Evolutionary conservation across 805 yeast species (phyloP).

Genomic region (Schizosaccharomyces octosporus): DNA sequence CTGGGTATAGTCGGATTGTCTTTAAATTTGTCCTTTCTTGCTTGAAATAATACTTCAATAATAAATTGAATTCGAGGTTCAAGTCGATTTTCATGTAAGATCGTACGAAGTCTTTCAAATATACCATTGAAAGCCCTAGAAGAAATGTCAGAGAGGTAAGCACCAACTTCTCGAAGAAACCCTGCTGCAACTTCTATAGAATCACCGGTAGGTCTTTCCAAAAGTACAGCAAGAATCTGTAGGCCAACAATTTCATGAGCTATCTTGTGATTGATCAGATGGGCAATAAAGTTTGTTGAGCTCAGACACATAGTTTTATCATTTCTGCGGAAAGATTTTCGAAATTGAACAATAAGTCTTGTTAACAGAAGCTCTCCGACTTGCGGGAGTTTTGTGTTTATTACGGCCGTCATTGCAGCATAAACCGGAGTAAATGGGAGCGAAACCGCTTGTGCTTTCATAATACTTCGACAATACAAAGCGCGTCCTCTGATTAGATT

Average conservation of each 20-base stretch:
- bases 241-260: constrained; percentile 27
- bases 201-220: constrained; percentile 26
- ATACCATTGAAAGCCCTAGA: constrained; percentile 23
- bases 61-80: constrained; percentile 20
- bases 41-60: constrained; percentile 28
- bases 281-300: constrained; percentile 28
- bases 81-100: constrained; percentile 32
- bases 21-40: constrained; percentile 22
- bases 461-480: constrained; percentile 28
- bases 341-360: constrained; percentile 34
- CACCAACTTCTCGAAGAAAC: constrained; percentile 30
- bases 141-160: constrained; percentile 21
- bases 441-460: constrained; percentile 27
- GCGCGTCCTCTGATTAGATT: constrained; percentile 43
- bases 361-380: constrained; percentile 33
- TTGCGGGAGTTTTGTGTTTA: constrained; percentile 45
- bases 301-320: constrained; percentile 22
- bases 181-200: constrained; percentile 30
- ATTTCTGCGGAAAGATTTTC: constrained; percentile 24
- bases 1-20: constrained; percentile 19
- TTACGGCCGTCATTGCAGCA: constrained; percentile 31
- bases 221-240: constrained; percentile 27
- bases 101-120: constrained; percentile 32
- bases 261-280: constrained; percentile 38
- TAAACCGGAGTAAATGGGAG: constrained; percentile 23